Base-by-base conservation (phyloP, 495 filamentous ascomycete species). In the Oidiodendron maius region DNA sequence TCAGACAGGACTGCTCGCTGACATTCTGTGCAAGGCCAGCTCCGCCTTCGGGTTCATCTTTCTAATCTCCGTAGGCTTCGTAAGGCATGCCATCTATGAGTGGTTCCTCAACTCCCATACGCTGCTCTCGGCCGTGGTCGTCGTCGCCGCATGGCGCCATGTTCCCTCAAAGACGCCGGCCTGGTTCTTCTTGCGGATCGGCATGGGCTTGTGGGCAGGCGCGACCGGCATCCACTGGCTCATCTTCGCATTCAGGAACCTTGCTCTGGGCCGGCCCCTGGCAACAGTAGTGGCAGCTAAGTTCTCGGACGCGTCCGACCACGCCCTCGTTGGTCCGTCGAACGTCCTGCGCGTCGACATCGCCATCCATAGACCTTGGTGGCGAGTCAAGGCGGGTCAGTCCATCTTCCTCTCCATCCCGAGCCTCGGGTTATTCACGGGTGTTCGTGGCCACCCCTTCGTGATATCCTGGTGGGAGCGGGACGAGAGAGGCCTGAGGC, bases 401-500 rank as follows among this genome's bases (percentile, higher is more conserved):
- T 56, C 51, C 5, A 40, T 69, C 9, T 66, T 53, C 46, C 46
- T 67, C n/a, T 54, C 52, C 13, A 46, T 64, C n/a, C 61, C 56
- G 6, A 50, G 44, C 30, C 34, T 62, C 2, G 56, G 61, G 4
- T 44, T 62, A 13, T 61, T 62, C 1, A 59, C 61, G 39, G 26
- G 58, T n/a, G 55, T 63, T 32, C 57, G 62, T 44, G 50, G 51
- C 1, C 57, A 69, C 42, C 63, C 59, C 2, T 69, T 69, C 44
- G 51, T 56, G 6, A 61, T 66, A 34, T 53, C 46, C 6, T 69
- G 59, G 66, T 69, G 57, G 64, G 56, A 65, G 11, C 39, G 40
- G 18, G 55, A 61, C 40, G n/a, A 30, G 21, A 46, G 58, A 15
- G 57, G 59, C 10, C n/a, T 44, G 25, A 46, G 52, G 9, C 57